Percentiles rank a stretch among this genome's conserved stretches.
Evolutionary conservation across 1,139 yeast genomes (phyloP).

Genomic region (Blastobotrys ciferrii): DNA sequence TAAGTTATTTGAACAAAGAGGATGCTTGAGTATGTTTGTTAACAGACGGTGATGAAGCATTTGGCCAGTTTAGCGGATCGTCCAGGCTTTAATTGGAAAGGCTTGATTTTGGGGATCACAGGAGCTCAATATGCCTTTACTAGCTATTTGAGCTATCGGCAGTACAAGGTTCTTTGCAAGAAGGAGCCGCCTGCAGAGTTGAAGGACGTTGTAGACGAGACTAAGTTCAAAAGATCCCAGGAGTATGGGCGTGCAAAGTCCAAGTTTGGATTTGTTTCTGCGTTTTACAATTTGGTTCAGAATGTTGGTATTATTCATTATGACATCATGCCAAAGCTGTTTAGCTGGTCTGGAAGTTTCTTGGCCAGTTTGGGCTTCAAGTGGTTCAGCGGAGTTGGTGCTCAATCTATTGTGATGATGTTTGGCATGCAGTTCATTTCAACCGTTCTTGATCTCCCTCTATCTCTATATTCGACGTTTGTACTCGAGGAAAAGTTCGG

Average conservation of each 20-base stretch:
- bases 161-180: conserved; percentile 62
- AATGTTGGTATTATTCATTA: conserved; percentile 57
- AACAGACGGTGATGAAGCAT: conserved; percentile 18
- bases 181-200: conserved; percentile 61
- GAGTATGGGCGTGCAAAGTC: conserved; percentile 82
- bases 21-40: neutral
- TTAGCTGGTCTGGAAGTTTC: conserved; percentile 53
- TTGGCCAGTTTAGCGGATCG: conserved; percentile 47
- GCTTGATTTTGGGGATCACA: conserved; percentile 69
- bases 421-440: conserved; percentile 49
- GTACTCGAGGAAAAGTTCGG: conserved; percentile 91
- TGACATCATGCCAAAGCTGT: conserved; percentile 67
- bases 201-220: conserved; percentile 54
- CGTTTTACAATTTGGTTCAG: conserved; percentile 51
- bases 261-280: conserved; percentile 59
- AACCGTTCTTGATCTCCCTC: conserved; percentile 59
- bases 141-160: conserved; percentile 71
- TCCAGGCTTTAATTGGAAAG: conserved; percentile 75
- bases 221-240: conserved; percentile 76
- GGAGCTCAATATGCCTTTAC: conserved; percentile 75
- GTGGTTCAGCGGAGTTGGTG: conserved; percentile 34
- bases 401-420: conserved; percentile 65
- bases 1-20: conserved; percentile 8
- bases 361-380: conserved; percentile 38
- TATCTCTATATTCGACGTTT: conserved; percentile 72